Percentiles rank a stretch among this genome's conserved stretches.
Evolutionary conservation across 139 green algal genomes (phyloP).

Genomic region (Diplosphaera chodatii): DNA sequence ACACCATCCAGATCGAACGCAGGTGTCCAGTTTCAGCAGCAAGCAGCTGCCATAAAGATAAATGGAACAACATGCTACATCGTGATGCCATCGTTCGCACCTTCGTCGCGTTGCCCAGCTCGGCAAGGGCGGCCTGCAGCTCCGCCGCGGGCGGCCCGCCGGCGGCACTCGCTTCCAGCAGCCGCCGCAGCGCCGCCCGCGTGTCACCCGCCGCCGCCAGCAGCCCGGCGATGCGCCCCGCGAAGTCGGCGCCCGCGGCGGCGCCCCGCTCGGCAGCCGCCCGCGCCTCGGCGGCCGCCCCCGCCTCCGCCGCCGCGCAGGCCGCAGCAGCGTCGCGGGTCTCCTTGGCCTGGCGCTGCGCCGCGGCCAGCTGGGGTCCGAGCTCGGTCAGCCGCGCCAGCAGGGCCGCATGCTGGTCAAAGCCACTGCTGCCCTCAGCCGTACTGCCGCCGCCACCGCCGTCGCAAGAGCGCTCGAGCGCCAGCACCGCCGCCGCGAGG

Average conservation of each 20-base stretch:
- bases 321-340: too few species aligned
- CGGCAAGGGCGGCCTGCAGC: neutral
- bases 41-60: too few species aligned
- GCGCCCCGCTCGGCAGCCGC: too few species aligned
- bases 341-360: neutral
- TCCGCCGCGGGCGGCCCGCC: neutral
- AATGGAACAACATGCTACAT: too few species aligned
- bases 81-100: too few species aligned
- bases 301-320: neutral
- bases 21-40: too few species aligned
- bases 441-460: neutral
- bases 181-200: neutral
- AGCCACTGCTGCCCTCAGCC: neutral
- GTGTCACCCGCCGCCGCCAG: too few species aligned
- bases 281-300: neutral
- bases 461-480: neutral
- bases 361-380: neutral
- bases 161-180: neutral
- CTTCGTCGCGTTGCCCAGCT: neutral
- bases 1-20: too few species aligned
- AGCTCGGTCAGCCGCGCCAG: neutral
- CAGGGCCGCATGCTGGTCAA: neutral
- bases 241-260: neutral
- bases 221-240: neutral
- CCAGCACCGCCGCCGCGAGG: neutral